A percentile compares a stretch with the other conserved stretches of the same genome.
These are phyloP conservation scores for Isatis tinctoria DNA, from an alignment of 345 rosid genomes.

Conservation along the genomic window DNA sequence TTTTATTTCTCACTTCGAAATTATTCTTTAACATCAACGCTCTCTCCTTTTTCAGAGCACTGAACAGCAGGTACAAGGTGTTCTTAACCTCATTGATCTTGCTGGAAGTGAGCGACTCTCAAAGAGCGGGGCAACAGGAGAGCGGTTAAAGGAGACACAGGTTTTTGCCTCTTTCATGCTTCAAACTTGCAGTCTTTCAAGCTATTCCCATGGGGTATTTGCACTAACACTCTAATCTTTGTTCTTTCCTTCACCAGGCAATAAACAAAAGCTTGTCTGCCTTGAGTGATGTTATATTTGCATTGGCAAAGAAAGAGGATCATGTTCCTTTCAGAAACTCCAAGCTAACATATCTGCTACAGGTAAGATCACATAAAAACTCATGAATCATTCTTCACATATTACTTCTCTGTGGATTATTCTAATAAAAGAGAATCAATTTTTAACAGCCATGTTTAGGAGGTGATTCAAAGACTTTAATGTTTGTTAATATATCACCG, in stretches of 20 bases:
- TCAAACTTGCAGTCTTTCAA: not conserved
- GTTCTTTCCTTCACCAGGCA: conserved; percentile 48
- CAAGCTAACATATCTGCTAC: conserved; percentile 85
- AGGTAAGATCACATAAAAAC: conserved; percentile 42
- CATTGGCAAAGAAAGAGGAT: conserved; percentile 89
- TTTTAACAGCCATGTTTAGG: conserved; percentile 79
- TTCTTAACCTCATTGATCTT: conserved; percentile 82
- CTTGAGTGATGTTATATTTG: conserved; percentile 82
- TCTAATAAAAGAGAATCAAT: not conserved
- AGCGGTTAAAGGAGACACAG: conserved; percentile 92
- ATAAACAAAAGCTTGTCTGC: conserved; percentile 88
- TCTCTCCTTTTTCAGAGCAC: conserved; percentile 48
- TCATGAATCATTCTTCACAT: not conserved
- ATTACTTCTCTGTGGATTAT: not conserved
- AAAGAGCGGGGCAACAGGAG: conserved; percentile 89
- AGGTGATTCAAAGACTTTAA: conserved; percentile 81
- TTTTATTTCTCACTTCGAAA: not conserved
- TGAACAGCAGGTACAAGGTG: conserved; percentile 93
- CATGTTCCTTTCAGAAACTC: conserved; percentile 96
- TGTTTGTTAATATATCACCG: conserved; percentile 85
- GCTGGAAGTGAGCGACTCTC: conserved; percentile 98
- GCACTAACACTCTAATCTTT: not conserved
- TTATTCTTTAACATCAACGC: not conserved
- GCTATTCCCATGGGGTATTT: not conserved
- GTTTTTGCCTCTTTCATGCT: conserved; percentile 26